Conservation (phyloP, 768 basidiomycete species). For the Suillus plorans region DNA sequence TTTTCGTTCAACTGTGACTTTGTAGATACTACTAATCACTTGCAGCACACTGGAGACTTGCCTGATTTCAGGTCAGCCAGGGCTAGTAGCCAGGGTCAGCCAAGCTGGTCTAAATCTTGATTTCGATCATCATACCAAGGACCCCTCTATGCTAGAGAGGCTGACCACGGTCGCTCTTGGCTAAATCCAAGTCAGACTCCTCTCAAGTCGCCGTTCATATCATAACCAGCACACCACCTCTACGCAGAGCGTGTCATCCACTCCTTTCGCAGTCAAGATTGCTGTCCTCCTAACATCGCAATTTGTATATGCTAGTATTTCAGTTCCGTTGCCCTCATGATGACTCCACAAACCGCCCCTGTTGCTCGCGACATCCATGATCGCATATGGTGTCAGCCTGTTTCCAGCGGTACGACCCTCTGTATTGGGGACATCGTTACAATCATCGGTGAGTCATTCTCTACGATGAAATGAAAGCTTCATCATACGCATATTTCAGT, state of each 20-base stretch:
- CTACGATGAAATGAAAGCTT: background rate
- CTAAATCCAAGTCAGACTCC: background rate
- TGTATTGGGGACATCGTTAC: constrained; percentile 25
- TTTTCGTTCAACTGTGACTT: background rate
- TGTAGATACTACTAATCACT: background rate
- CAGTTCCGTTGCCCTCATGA: background rate
- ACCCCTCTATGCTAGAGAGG: background rate
- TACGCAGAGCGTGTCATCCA: background rate
- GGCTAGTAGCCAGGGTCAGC: background rate
- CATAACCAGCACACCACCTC: background rate
- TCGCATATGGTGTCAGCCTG: constrained; percentile 12
- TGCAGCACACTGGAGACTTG: background rate
- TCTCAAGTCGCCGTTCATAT: background rate
- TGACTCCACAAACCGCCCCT: background rate
- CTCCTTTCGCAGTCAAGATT: constrained; percentile 4
- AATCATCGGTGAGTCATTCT: constrained; percentile 19
- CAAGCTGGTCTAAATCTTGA: background rate
- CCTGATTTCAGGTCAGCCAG: background rate
- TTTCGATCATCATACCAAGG: background rate
- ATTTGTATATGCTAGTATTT: background rate
- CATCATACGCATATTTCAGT: background rate
- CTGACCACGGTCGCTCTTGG: background rate
- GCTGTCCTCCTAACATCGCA: background rate
- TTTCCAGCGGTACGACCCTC: constrained; percentile 12
- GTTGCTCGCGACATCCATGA: background rate